These are phyloP conservation scores for Leccinum barrowsii DNA, from an alignment of 768 basidiomycete species.

Conservation along the genomic window DNA sequence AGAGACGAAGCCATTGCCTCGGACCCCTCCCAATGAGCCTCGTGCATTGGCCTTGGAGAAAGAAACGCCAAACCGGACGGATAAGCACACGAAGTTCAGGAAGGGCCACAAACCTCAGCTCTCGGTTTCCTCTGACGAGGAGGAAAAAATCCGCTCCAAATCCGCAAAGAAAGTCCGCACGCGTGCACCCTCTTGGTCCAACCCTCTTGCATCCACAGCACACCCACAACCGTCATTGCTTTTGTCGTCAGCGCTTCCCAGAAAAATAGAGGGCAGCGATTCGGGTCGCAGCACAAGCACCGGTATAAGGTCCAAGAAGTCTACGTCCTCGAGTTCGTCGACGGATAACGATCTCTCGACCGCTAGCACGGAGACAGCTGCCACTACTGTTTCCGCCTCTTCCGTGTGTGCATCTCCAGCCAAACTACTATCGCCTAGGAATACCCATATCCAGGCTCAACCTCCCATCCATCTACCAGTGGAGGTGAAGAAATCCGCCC, in stretches of 20 bases:
- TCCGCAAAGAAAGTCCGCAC: constrained; percentile 60
- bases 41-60: constrained; percentile 11
- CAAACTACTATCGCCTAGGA: constrained; percentile 24
- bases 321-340: constrained; percentile 27
- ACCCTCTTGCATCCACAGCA: constrained; percentile 21
- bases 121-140: constrained; percentile 70
- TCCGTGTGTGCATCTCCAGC: constrained; percentile 17
- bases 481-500: constrained; percentile 30
- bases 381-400: constrained; percentile 24
- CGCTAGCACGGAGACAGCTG: constrained; percentile 29
- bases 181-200: constrained; percentile 32
- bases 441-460: constrained; percentile 18
- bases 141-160: constrained; percentile 60
- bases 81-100: constrained; percentile 18
- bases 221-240: constrained; percentile 22
- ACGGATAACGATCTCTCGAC: constrained; percentile 34
- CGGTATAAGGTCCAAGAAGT: constrained; percentile 21
- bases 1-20: constrained; percentile 15
- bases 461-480: constrained; percentile 13
- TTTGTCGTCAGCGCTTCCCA: constrained; percentile 18
- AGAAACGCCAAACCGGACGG: constrained; percentile 15
- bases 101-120: constrained; percentile 38
- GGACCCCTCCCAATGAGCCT: constrained; percentile 25
- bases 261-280: constrained; percentile 10
- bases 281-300: constrained; percentile 17